phyloP scores from a whole-genome alignment of 1,284 basidiomycete genomes.

The Xanthoconium separans region DNA sequence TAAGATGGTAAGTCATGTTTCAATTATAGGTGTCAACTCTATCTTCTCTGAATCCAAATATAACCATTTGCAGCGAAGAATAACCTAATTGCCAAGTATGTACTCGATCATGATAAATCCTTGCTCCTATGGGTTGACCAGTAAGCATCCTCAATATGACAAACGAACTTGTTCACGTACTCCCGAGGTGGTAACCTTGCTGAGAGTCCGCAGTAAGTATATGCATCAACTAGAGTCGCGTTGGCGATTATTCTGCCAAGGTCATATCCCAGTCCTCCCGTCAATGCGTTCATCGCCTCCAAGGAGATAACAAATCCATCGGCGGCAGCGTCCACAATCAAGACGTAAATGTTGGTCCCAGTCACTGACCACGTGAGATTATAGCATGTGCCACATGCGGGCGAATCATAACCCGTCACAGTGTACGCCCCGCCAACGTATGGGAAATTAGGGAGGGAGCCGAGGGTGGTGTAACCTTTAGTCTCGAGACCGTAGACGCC shows the following conservation, averaged over 20 bases:
- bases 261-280: too few relatives aligned
- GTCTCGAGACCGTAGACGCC: constrained; percentile 41
- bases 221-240: too few relatives aligned
- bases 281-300: constrained; percentile 29
- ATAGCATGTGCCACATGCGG: constrained; percentile 35
- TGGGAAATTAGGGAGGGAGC: constrained; percentile 49
- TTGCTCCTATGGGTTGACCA: too few relatives aligned
- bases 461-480: constrained; percentile 46
- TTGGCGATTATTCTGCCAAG: too few relatives aligned
- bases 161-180: too few relatives aligned
- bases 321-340: constrained; percentile 34
- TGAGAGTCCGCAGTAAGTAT: neutral
- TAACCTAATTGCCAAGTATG: neutral
- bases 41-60: neutral
- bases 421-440: too few relatives aligned
- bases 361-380: constrained; percentile 30
- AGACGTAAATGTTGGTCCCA: too few relatives aligned
- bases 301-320: constrained; percentile 37
- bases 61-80: neutral
- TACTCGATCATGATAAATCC: too few relatives aligned
- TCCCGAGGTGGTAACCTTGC: too few relatives aligned
- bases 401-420: constrained; percentile 33
- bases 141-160: too few relatives aligned
- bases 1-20: constrained; percentile 13
- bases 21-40: too few relatives aligned